Evolutionary conservation across 2,329 filamentous ascomycete species (phyloP).

Genomic region (Ophiostoma novo-ulmi): DNA sequence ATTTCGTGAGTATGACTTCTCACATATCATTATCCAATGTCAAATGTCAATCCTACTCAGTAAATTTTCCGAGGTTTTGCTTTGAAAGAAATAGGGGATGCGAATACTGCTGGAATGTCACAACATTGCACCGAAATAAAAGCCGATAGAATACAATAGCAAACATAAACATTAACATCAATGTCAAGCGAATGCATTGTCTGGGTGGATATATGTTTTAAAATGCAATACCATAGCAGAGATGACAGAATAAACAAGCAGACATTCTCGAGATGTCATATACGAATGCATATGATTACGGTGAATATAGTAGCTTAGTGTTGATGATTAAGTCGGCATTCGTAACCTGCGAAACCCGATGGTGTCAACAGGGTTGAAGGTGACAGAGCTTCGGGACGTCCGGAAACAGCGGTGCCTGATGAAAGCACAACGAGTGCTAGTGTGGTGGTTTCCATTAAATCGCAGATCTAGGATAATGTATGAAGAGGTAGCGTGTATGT

Average conservation of each 20-base stretch:
- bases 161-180: neutral
- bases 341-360: neutral
- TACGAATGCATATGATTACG: neutral
- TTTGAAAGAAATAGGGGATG: neutral
- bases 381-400: neutral
- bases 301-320: neutral
- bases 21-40: neutral
- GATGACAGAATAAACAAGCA: neutral
- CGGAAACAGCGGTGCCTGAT: neutral
- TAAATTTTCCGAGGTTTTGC: too few relatives aligned
- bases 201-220: neutral
- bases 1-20: neutral
- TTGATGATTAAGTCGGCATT: neutral
- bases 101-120: constrained; percentile 7
- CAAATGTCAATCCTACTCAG: too few relatives aligned
- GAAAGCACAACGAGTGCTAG: neutral
- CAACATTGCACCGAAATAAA: neutral
- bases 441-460: neutral
- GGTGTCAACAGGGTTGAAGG: neutral
- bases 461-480: neutral
- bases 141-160: too few relatives aligned
- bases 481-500: neutral
- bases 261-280: neutral
- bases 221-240: neutral
- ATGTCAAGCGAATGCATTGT: neutral